Percentiles rank a stretch among this genome's conserved stretches.
These are phyloP conservation scores for Neophaeococcomyces mojaviensis DNA, from an alignment of 2,329 filamentous ascomycete species.

Conservation along the genomic window DNA sequence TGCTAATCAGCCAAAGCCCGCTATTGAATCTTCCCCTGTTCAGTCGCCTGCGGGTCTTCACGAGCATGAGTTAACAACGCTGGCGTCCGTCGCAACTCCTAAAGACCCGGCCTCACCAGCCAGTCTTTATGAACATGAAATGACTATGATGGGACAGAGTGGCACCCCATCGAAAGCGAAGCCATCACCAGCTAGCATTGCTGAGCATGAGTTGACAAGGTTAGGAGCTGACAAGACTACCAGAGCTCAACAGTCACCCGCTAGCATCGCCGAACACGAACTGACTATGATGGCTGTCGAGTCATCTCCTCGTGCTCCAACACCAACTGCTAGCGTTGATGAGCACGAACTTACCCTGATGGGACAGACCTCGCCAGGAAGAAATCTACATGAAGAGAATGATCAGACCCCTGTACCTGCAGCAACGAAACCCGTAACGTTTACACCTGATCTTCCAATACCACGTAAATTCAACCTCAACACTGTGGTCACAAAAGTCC, in stretches of 20 bases:
- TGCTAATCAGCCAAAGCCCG: too few species aligned
- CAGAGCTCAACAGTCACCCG: neutral
- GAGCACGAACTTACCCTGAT: neutral
- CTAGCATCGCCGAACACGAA: neutral
- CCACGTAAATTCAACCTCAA: slow-evolving; percentile 37
- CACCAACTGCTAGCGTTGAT: too few species aligned
- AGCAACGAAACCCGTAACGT: neutral
- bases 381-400: neutral
- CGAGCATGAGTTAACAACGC: too few species aligned
- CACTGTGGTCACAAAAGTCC: slow-evolving; percentile 66
- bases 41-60: too few species aligned
- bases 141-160: neutral
- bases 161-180: neutral
- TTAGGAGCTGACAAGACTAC: neutral
- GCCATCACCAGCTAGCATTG: neutral
- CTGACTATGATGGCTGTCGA: neutral
- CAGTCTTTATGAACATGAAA: slow-evolving; percentile 33
- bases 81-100: too few species aligned
- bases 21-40: too few species aligned
- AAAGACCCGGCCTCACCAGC: slow-evolving; percentile 6
- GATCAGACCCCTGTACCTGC: neutral
- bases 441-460: slow-evolving; percentile 3
- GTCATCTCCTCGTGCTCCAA: neutral
- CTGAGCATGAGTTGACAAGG: slow-evolving; percentile 7
- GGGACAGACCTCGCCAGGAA: neutral